Evolutionary conservation across 352 stramenopile genomes (phyloP).

Genomic region (Pythium periplocum): DNA sequence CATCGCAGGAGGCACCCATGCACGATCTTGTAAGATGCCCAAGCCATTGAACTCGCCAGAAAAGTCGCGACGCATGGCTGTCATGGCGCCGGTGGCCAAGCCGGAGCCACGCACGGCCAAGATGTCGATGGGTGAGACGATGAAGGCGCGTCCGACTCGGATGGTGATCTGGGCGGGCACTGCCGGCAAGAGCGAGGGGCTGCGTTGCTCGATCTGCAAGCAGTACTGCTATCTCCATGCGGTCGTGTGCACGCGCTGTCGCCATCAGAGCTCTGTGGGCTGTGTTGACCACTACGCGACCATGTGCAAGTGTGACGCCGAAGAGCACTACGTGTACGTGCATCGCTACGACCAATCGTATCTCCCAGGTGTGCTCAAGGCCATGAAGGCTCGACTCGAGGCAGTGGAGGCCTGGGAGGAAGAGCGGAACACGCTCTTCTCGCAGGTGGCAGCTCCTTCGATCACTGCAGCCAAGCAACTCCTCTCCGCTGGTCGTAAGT

Average conservation of each 20-base stretch:
- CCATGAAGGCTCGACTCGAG: conserved; percentile 27
- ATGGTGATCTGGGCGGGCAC: conserved; percentile 83
- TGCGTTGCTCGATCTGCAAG: conserved; percentile 71
- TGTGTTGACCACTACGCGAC: conserved; percentile 65
- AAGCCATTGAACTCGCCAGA: conserved; percentile 4
- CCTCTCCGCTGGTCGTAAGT: conserved; percentile 6
- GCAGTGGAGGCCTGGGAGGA: conserved; percentile 36
- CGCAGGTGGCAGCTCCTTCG: neutral
- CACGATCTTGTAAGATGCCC: conserved; percentile 19
- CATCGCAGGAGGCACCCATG: conserved; percentile 1
- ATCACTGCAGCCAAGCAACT: conserved; percentile 2
- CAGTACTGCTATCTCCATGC: conserved; percentile 86
- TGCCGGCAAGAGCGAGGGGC: conserved; percentile 65
- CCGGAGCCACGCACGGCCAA: conserved; percentile 7
- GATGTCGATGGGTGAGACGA: conserved; percentile 22
- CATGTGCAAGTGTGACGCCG: conserved; percentile 73
- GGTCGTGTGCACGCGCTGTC: conserved; percentile 73
- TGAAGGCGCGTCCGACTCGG: conserved; percentile 37
- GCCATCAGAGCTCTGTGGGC: conserved; percentile 51
- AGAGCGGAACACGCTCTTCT: conserved; percentile 24
- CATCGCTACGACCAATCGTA: conserved; percentile 42
- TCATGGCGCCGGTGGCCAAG: conserved; percentile 10
- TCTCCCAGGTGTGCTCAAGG: conserved; percentile 29
- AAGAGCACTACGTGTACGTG: conserved; percentile 54
- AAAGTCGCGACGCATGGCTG: conserved; percentile 12